Percentiles rank a stretch among this genome's conserved stretches.
Evolutionary conservation across 2,329 filamentous ascomycete genomes (phyloP).

Genomic region (Hypoxylon sp.): DNA sequence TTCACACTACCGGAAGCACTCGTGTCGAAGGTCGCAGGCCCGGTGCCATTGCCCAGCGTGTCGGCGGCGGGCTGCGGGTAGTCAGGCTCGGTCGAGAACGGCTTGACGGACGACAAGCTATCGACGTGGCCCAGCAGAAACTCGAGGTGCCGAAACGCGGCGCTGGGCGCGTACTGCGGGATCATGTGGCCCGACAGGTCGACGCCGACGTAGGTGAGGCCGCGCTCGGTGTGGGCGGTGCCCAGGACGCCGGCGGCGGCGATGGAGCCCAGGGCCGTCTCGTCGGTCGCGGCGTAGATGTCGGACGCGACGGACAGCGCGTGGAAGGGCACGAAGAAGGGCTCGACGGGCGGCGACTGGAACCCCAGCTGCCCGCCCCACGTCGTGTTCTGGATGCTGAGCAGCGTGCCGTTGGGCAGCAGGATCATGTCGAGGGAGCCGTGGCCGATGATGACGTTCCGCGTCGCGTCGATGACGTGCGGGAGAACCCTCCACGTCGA

Average conservation of each 20-base stretch:
- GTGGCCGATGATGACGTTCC: constrained; percentile 79
- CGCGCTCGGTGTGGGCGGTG: constrained; percentile 77
- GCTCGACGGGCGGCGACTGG: constrained; percentile 67
- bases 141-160: constrained; percentile 78
- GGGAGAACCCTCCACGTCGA: constrained; percentile 71
- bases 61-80: constrained; percentile 45
- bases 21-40: constrained; percentile 35
- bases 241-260: constrained; percentile 77
- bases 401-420: constrained; percentile 74
- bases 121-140: constrained; percentile 78
- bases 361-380: constrained; percentile 80
- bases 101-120: constrained; percentile 44
- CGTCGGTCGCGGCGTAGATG: constrained; percentile 43
- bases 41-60: constrained; percentile 48
- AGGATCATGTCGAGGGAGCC: constrained; percentile 77
- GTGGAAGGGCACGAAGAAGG: constrained; percentile 77
- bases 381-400: constrained; percentile 84
- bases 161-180: constrained; percentile 75
- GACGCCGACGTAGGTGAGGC: constrained; percentile 77
- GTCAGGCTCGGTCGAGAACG: constrained; percentile 46
- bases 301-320: constrained; percentile 53
- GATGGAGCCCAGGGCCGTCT: constrained; percentile 53
- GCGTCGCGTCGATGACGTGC: constrained; percentile 77
- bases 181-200: constrained; percentile 75
- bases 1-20: not conserved